Percentiles rank a stretch among this genome's conserved stretches.
Conservation (phyloP, 495 filamentous ascomycete species). For the Amniculicola lignicola region DNA sequence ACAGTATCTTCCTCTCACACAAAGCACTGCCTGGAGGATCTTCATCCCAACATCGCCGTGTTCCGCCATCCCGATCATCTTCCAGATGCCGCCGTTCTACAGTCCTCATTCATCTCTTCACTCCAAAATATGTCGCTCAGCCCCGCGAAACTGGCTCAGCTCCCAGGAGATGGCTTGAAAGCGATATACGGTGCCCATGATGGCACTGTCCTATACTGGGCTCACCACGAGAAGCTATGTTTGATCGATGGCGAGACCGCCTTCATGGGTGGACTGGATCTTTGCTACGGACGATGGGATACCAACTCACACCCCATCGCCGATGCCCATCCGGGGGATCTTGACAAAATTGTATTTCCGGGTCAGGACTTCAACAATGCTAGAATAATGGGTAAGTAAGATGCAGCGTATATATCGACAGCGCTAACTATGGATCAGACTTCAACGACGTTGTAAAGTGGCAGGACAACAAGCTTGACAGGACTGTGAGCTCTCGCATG, state of each 20-base stretch:
- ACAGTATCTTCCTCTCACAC: conserved; percentile 81
- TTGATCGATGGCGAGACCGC: conserved; percentile 74
- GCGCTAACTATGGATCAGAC: conserved; percentile 57
- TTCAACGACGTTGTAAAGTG: conserved; percentile 82
- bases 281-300: conserved; percentile 64
- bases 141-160: conserved; percentile 52
- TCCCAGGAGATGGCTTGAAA: conserved; percentile 66
- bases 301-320: conserved; percentile 69
- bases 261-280: conserved; percentile 85
- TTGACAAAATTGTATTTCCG: conserved; percentile 73
- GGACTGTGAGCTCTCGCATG: conserved; percentile 78
- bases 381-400: conserved; percentile 34
- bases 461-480: conserved; percentile 82
- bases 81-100: conserved; percentile 62
- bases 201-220: conserved; percentile 86
- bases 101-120: conserved; percentile 49
- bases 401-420: background rate
- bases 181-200: conserved; percentile 77
- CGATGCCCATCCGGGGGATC: conserved; percentile 76
- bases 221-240: conserved; percentile 92
- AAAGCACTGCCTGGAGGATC: conserved; percentile 71
- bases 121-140: conserved; percentile 53
- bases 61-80: conserved; percentile 91
- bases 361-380: conserved; percentile 97
- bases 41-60: conserved; percentile 85